A percentile compares a stretch with the other conserved stretches of the same genome.
These are phyloP conservation scores for Hemerocallis citrina DNA, from an alignment of 106 monocot species.

Conservation along the genomic window DNA sequence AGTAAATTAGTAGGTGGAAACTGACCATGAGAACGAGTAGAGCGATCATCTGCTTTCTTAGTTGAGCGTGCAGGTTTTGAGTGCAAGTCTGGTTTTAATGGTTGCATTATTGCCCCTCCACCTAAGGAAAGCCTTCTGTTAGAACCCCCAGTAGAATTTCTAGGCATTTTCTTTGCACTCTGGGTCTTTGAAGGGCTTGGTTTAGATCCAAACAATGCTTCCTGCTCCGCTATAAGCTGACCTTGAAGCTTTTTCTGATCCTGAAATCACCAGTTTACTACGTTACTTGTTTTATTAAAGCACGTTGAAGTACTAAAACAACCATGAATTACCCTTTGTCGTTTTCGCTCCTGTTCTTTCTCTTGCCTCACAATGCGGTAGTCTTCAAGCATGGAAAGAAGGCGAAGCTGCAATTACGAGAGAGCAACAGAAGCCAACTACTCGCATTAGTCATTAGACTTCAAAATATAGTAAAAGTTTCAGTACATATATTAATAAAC, in stretches of 20 bases:
- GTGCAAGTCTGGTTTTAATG: slow-evolving; percentile 15
- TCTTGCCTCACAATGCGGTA: slow-evolving; percentile 46
- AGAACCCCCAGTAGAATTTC: slow-evolving; percentile 39
- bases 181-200: slow-evolving; percentile 59
- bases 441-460: not conserved
- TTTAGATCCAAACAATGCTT: slow-evolving; percentile 61
- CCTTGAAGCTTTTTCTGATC: slow-evolving; percentile 67
- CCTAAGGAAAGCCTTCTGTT: slow-evolving; percentile 49
- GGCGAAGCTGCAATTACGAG: slow-evolving; percentile 25
- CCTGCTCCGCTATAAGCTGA: slow-evolving; percentile 69
- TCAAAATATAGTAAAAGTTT: not conserved
- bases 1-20: not conserved
- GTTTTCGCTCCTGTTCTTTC: slow-evolving; percentile 56
- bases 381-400: slow-evolving; percentile 71
- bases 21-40: slow-evolving; percentile 37
- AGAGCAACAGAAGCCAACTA: not conserved
- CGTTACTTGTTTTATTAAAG: not conserved
- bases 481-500: not conserved
- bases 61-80: slow-evolving; percentile 28
- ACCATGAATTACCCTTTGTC: slow-evolving; percentile 34
- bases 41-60: slow-evolving; percentile 32
- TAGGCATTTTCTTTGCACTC: slow-evolving; percentile 42
- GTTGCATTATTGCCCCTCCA: slow-evolving; percentile 20
- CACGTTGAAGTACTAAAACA: not conserved
- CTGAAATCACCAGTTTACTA: slow-evolving; percentile 18